These are phyloP conservation scores for Ascochyta koolunga DNA, from an alignment of 2,329 filamentous ascomycete species.

Conservation along the genomic window DNA sequence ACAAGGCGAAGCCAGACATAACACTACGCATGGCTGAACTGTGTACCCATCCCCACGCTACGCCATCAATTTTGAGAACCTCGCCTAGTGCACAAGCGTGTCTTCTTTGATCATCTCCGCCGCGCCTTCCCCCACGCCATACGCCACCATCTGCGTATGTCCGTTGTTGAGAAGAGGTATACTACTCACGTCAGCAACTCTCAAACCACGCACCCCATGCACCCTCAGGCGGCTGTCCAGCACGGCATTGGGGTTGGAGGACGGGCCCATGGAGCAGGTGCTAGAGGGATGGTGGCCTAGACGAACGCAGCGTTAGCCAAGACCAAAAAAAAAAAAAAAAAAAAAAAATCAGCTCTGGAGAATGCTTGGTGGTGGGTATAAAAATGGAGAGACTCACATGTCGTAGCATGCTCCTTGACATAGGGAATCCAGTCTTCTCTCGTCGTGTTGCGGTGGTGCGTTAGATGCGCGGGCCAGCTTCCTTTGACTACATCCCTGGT, in stretches of 20 bases:
- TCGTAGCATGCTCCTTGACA: constrained; percentile 65
- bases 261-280: constrained; percentile 62
- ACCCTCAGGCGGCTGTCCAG: constrained; percentile 45
- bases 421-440: constrained; percentile 65
- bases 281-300: constrained; percentile 60
- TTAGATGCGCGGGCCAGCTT: constrained; percentile 61
- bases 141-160: constrained; percentile 47
- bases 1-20: no score
- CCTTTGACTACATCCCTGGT: constrained; percentile 66
- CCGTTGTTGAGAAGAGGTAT: constrained; percentile 40
- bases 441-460: constrained; percentile 59
- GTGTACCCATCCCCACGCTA: not conserved
- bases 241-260: constrained; percentile 42
- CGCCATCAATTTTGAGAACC: constrained; percentile 14
- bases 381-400: constrained; percentile 52
- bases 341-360: no score
- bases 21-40: no score
- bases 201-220: constrained; percentile 28
- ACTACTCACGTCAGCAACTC: constrained; percentile 36
- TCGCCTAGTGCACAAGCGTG: not conserved
- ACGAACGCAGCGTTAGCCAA: not conserved
- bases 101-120: constrained; percentile 42
- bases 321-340: no score
- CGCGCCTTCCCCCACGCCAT: constrained; percentile 41
- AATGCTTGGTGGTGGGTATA: not conserved